phyloP scores from a whole-genome alignment of 495 filamentous ascomycete species.

The Tricharina praecox region DNA sequence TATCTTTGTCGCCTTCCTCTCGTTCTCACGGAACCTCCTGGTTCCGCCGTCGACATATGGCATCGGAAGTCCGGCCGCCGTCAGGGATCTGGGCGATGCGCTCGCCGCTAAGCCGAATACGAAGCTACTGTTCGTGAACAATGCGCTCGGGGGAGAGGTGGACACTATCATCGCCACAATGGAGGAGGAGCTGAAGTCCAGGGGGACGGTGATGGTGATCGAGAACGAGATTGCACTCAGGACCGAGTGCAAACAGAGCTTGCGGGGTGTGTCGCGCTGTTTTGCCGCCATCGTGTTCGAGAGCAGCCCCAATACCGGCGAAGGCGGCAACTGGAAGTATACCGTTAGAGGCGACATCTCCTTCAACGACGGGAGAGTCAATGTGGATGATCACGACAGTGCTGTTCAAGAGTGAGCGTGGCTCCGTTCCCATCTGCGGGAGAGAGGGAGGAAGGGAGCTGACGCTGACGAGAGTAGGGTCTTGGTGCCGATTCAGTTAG shows the following conservation, averaged over 20 bases:
- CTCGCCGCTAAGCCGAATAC: conserved; percentile 33
- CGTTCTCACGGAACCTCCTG: conserved; percentile 52
- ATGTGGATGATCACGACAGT: conserved; percentile 41
- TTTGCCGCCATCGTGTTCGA: conserved; percentile 58
- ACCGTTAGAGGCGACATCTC: conserved; percentile 56
- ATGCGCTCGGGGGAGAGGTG: conserved; percentile 56
- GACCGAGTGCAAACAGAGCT: conserved; percentile 43
- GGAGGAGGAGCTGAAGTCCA: conserved; percentile 38
- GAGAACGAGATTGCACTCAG: conserved; percentile 36
- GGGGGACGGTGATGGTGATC: conserved; percentile 36
- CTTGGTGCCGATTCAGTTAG: conserved; percentile 57
- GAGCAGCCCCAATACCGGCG: conserved; percentile 26
- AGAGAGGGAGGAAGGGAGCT: neutral
- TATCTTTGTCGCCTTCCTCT: conserved; percentile 48
- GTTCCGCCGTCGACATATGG: conserved; percentile 50
- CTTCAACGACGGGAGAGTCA: conserved; percentile 38
- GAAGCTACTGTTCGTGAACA: conserved; percentile 66
- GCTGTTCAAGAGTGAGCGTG: conserved; percentile 52
- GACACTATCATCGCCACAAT: conserved; percentile 49
- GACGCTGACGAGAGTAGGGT: conserved; percentile 4
- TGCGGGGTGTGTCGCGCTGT: conserved; percentile 56
- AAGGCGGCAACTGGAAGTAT: conserved; percentile 61
- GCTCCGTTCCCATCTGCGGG: too few species aligned
- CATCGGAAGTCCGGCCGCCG: conserved; percentile 38
- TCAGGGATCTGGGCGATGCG: conserved; percentile 44